Percentiles rank a stretch among this genome's conserved stretches.
Conservation (phyloP, 352 stramenopile genomes). For the Phytophthora lateralis region DNA sequence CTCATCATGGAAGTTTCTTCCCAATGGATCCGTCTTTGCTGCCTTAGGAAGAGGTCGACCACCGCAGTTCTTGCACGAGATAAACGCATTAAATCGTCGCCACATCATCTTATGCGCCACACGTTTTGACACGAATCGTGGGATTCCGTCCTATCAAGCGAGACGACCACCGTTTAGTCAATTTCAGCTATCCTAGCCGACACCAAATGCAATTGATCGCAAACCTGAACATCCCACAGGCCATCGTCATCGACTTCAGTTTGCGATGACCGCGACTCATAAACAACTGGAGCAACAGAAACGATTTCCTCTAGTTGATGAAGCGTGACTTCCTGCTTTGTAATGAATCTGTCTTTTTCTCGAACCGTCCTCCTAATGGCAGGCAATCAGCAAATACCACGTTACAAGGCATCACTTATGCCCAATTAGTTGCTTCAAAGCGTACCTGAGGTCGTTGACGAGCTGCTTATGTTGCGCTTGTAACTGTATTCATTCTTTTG, state of each 20-base stretch:
- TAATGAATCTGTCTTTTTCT: slow-evolving; percentile 60
- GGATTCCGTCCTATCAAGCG: slow-evolving; percentile 54
- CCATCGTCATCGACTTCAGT: slow-evolving; percentile 77
- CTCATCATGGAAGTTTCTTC: slow-evolving; percentile 11
- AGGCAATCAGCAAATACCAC: not conserved
- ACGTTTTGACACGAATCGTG: slow-evolving; percentile 61
- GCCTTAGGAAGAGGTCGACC: slow-evolving; percentile 48
- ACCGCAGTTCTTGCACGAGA: slow-evolving; percentile 70
- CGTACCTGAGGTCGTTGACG: slow-evolving; percentile 64
- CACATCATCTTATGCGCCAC: slow-evolving; percentile 54
- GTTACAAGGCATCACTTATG: not conserved
- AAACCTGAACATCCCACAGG: slow-evolving; percentile 68
- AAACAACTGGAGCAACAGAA: slow-evolving; percentile 11
- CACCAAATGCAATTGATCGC: not conserved
- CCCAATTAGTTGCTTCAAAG: not conserved
- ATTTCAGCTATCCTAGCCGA: not conserved
- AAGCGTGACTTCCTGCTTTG: slow-evolving; percentile 48
- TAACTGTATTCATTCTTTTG: slow-evolving; percentile 18
- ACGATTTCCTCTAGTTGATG: slow-evolving; percentile 48
- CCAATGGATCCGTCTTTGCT: slow-evolving; percentile 26
- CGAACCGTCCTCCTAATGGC: slow-evolving; percentile 36
- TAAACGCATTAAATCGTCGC: slow-evolving; percentile 74
- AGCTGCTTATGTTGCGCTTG: slow-evolving; percentile 55
- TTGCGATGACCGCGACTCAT: slow-evolving; percentile 41
- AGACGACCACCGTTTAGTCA: not conserved